phyloP scores from a whole-genome alignment of 1,284 basidiomycete species.

The Puccinia hordei region DNA sequence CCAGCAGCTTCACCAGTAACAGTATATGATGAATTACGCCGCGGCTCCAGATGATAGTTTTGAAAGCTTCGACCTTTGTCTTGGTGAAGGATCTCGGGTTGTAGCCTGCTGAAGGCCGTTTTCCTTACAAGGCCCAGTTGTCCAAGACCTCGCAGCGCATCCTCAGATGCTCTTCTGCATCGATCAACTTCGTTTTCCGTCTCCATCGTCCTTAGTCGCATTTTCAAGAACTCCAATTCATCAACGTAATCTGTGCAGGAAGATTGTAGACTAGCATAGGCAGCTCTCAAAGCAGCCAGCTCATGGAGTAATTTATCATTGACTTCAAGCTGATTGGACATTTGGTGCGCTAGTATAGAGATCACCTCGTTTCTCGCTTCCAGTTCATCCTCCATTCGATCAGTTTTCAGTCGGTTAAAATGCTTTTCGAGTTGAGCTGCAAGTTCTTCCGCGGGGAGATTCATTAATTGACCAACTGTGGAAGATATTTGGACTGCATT shows the following conservation, averaged over 20 bases:
- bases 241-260: constrained; percentile 31
- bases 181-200: constrained; percentile 8
- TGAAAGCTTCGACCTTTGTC: constrained; percentile 36
- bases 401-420: constrained; percentile 25
- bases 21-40: not conserved
- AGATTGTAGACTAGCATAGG: constrained; percentile 33
- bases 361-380: constrained; percentile 47
- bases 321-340: constrained; percentile 37
- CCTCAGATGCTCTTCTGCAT: constrained; percentile 16
- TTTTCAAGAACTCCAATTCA: constrained; percentile 32
- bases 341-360: constrained; percentile 36
- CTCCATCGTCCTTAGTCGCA: not conserved
- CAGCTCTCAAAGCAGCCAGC: constrained; percentile 33
- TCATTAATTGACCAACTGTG: constrained; percentile 5
- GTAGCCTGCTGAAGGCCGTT: constrained; percentile 19
- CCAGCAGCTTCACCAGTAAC: not conserved
- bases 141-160: constrained; percentile 24
- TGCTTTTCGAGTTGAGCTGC: constrained; percentile 23
- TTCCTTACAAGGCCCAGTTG: constrained; percentile 37
- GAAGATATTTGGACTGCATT: constrained; percentile 16
- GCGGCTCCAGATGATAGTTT: not conserved
- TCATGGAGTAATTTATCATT: constrained; percentile 49
- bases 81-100: constrained; percentile 24
- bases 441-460: constrained; percentile 22
- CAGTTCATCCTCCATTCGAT: constrained; percentile 40